phyloP scores from a whole-genome alignment of 2,329 filamentous ascomycete genomes.

The Hypoxylon sp. region DNA sequence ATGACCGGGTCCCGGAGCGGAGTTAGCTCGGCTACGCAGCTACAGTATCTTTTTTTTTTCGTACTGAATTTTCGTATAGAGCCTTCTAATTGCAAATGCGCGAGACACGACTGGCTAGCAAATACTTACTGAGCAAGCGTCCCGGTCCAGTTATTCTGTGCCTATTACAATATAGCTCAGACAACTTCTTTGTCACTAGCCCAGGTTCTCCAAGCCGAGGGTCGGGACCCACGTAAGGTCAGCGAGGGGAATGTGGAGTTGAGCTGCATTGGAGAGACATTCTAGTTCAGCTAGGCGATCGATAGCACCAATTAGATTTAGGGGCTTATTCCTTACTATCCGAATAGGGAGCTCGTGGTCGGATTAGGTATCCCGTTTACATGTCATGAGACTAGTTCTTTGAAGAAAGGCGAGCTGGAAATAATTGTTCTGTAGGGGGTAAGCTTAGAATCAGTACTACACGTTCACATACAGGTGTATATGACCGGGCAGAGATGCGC shows the following conservation, averaged over 20 bases:
- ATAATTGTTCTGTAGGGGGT: neutral
- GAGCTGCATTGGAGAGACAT: slow-evolving; percentile 14
- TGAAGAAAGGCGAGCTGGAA: neutral
- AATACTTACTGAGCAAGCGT: neutral
- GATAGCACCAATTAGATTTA: slow-evolving; percentile 17
- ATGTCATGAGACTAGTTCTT: slow-evolving; percentile 1
- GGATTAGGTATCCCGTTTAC: slow-evolving; percentile 1
- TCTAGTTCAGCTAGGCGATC: slow-evolving; percentile 7
- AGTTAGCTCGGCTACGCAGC: slow-evolving; percentile 22
- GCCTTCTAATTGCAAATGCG: slow-evolving; percentile 35
- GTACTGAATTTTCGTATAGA: neutral
- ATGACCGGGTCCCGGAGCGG: slow-evolving; percentile 30
- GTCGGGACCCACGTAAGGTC: slow-evolving; percentile 20
- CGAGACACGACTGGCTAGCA: slow-evolving; percentile 37
- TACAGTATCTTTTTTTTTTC: neutral
- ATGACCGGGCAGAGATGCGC: neutral
- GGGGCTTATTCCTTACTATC: neutral
- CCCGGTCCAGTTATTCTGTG: slow-evolving; percentile 6
- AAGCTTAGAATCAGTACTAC: neutral
- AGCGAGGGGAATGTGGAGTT: slow-evolving; percentile 42
- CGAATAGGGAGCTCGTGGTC: slow-evolving; percentile 1
- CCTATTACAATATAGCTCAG: slow-evolving; percentile 31
- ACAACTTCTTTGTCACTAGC: slow-evolving; percentile 10
- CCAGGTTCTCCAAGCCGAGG: slow-evolving; percentile 25
- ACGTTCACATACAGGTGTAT: neutral